A percentile compares a stretch with the other conserved stretches of the same genome.
Conservation (phyloP, 108 stramenopile species). For the Aureococcus anophagefferens region DNA sequence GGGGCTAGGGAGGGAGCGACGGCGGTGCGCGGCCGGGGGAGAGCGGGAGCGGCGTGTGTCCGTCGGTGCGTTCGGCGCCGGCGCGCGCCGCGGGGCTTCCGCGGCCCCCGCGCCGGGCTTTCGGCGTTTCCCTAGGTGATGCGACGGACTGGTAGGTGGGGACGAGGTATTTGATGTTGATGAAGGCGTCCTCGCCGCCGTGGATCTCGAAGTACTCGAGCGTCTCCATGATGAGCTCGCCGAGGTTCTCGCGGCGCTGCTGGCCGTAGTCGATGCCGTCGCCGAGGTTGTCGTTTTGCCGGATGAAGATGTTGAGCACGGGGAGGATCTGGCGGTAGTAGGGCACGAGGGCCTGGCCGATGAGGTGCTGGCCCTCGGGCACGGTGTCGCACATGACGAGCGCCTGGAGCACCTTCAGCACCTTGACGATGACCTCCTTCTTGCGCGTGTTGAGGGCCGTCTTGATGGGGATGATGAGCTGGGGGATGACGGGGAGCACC, state of each 20-base stretch:
- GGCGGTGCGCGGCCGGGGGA: no score
- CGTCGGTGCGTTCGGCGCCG: no score
- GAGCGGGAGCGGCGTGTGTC: no score
- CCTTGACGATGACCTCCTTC: slow-evolving; percentile 68
- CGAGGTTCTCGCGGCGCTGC: slow-evolving; percentile 60
- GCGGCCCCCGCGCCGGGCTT: no score
- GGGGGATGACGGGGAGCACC: slow-evolving; percentile 72
- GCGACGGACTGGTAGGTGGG: slow-evolving; percentile 53
- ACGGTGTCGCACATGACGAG: slow-evolving; percentile 62
- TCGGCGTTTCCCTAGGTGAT: no score
- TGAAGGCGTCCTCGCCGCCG: slow-evolving; percentile 73
- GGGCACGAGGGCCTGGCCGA: slow-evolving; percentile 74
- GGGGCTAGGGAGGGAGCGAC: no score
- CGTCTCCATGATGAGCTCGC: slow-evolving; percentile 66
- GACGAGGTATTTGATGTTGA: slow-evolving; percentile 72
- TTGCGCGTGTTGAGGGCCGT: slow-evolving; percentile 74
- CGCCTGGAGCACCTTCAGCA: slow-evolving; percentile 69
- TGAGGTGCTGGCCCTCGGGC: slow-evolving; percentile 56
- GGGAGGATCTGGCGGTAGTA: slow-evolving; percentile 80
- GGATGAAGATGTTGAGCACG: slow-evolving; percentile 66
- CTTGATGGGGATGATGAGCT: slow-evolving; percentile 76
- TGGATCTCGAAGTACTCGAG: slow-evolving; percentile 67
- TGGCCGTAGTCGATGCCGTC: slow-evolving; percentile 74
- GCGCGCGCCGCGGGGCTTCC: no score
- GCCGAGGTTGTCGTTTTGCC: slow-evolving; percentile 64